Conservation (phyloP, 2,329 filamentous ascomycete species). For the Cercospora citrullina region DNA sequence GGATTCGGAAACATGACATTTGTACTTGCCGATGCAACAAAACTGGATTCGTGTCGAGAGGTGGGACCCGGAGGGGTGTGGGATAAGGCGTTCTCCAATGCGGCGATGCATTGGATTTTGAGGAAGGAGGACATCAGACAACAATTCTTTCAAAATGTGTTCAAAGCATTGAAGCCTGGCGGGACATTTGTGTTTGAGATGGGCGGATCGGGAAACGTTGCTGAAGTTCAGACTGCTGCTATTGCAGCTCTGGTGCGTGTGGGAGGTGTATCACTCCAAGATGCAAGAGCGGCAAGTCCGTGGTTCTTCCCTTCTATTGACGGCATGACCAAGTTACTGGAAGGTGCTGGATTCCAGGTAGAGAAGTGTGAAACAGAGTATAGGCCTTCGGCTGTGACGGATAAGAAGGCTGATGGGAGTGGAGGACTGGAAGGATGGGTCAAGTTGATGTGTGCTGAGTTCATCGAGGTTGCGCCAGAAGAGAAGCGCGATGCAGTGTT, state of each 20-base stretch:
- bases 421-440: slow-evolving; percentile 46
- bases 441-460: slow-evolving; percentile 59
- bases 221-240: slow-evolving; percentile 62
- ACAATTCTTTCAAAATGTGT: slow-evolving; percentile 56
- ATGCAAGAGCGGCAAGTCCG: slow-evolving; percentile 55
- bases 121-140: slow-evolving; percentile 46
- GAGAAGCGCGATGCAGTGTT: slow-evolving; percentile 55
- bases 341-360: slow-evolving; percentile 46
- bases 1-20: slow-evolving; percentile 32
- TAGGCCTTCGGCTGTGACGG: slow-evolving; percentile 58
- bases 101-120: slow-evolving; percentile 53
- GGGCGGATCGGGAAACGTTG: slow-evolving; percentile 69
- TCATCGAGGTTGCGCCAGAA: slow-evolving; percentile 55
- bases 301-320: slow-evolving; percentile 72
- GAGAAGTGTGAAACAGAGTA: slow-evolving; percentile 61
- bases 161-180: slow-evolving; percentile 54
- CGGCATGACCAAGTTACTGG: slow-evolving; percentile 52
- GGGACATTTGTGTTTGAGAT: slow-evolving; percentile 68
- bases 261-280: slow-evolving; percentile 51
- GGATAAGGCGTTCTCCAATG: slow-evolving; percentile 47
- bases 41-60: slow-evolving; percentile 26
- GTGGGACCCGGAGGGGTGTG: slow-evolving; percentile 32
- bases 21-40: slow-evolving; percentile 37
- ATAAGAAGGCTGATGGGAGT: slow-evolving; percentile 34
- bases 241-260: slow-evolving; percentile 54